These are phyloP conservation scores for Calonectria leucothoes DNA, from an alignment of 2,329 filamentous ascomycete species.

Conservation along the genomic window DNA sequence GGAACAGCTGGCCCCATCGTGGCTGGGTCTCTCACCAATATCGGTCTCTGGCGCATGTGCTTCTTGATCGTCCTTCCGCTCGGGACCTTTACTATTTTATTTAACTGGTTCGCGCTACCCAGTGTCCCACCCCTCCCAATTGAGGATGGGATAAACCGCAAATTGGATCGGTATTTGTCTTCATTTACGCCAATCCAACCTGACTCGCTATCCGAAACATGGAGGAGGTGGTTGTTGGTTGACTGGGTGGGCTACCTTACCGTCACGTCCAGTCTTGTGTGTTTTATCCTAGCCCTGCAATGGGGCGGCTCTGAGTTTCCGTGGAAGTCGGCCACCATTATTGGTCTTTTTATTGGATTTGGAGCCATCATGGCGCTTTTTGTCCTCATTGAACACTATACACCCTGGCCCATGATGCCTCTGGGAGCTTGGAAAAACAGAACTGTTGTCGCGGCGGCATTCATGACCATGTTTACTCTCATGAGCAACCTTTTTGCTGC, in stretches of 20 bases:
- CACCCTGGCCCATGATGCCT: constrained; percentile 1
- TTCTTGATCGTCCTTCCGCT: background rate
- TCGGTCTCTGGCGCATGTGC: background rate
- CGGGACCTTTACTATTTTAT: background rate
- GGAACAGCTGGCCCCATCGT: background rate
- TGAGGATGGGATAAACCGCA: background rate
- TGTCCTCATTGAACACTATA: background rate
- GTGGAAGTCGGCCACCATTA: background rate
- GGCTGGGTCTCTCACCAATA: background rate
- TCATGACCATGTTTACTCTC: constrained; percentile 12
- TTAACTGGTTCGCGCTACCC: background rate
- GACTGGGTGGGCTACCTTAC: background rate
- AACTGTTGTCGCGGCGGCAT: background rate
- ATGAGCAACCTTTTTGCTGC: constrained; percentile 3
- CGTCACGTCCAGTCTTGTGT: background rate
- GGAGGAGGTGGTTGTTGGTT: background rate
- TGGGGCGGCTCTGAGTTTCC: background rate
- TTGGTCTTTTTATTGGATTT: background rate
- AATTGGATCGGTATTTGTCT: background rate
- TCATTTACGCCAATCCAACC: background rate
- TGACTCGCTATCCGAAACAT: background rate
- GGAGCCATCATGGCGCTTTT: background rate
- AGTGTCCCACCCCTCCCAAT: background rate
- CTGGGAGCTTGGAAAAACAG: background rate
- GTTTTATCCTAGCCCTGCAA: background rate